Evolutionary conservation across 768 basidiomycete genomes (phyloP).

Genomic region (Mycena rebaudengoi): DNA sequence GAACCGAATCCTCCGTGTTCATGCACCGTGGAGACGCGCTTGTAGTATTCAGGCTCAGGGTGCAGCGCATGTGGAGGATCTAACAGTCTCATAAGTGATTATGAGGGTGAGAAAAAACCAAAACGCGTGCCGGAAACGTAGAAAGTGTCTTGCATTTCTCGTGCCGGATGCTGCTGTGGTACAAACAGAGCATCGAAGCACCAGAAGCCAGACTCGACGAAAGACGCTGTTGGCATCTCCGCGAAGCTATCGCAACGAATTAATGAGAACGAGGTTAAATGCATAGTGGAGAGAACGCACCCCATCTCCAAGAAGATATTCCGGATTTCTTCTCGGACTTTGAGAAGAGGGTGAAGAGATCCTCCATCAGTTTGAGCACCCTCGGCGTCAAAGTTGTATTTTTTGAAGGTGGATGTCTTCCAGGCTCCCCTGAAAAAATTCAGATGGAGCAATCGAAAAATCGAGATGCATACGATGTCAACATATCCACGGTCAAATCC

Average conservation of each 20-base stretch:
- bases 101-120: too few species aligned
- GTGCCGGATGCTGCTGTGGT: constrained; percentile 97
- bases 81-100: constrained; percentile 32
- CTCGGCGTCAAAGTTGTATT: constrained; percentile 98
- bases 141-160: constrained; percentile 98
- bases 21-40: constrained; percentile 84
- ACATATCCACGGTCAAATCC: constrained; percentile 95
- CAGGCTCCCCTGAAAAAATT: constrained; percentile 77
- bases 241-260: constrained; percentile 73
- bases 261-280: not conserved
- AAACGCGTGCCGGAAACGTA: constrained; percentile 84
- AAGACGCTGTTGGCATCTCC: constrained; percentile 97
- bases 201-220: constrained; percentile 99
- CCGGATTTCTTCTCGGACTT: constrained; percentile 97
- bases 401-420: constrained; percentile 94
- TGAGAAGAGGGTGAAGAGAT: constrained; percentile 93
- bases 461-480: constrained; percentile 74
- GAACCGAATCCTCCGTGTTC: constrained; percentile 91
- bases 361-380: constrained; percentile 91
- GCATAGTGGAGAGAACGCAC: constrained; percentile 52
- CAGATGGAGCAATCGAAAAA: constrained; percentile 1
- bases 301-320: constrained; percentile 99
- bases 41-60: constrained; percentile 86
- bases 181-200: constrained; percentile 99
- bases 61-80: constrained; percentile 82